Percentiles rank a stretch among this genome's conserved stretches.
Conservation (phyloP, 768 basidiomycete genomes). For the Tricholoma terreum region DNA sequence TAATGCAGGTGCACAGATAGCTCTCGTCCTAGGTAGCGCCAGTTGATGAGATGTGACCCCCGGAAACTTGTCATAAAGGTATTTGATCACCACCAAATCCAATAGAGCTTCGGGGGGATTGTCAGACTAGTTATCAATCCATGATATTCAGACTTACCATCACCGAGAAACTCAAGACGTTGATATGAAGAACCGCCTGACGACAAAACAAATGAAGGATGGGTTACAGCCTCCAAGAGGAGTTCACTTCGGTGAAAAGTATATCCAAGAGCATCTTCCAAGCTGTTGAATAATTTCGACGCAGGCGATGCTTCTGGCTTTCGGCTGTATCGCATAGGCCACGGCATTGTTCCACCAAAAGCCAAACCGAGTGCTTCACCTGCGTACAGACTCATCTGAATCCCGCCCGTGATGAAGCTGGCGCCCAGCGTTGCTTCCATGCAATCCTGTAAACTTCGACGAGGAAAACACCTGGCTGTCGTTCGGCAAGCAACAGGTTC, state of each 20-base stretch:
- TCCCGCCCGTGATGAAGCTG: constrained; percentile 68
- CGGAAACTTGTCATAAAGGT: constrained; percentile 69
- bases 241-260: constrained; percentile 59
- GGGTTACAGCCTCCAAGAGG: constrained; percentile 78
- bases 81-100: constrained; percentile 67
- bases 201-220: constrained; percentile 64
- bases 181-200: constrained; percentile 68
- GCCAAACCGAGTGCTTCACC: constrained; percentile 66
- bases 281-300: constrained; percentile 44
- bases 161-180: constrained; percentile 85
- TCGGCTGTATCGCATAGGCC: constrained; percentile 56
- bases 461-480: constrained; percentile 50
- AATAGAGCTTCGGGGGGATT: constrained; percentile 50
- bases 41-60: constrained; percentile 74
- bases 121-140: constrained; percentile 8
- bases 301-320: constrained; percentile 29
- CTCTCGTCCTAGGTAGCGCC: constrained; percentile 63
- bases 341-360: constrained; percentile 69
- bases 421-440: constrained; percentile 87
- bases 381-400: constrained; percentile 59
- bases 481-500: constrained; percentile 22
- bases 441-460: constrained; percentile 79
- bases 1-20: constrained; percentile 72
- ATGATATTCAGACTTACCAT: constrained; percentile 51
- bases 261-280: constrained; percentile 72